phyloP scores from a whole-genome alignment of 352 stramenopile species.

The Globisporangium splendens region DNA sequence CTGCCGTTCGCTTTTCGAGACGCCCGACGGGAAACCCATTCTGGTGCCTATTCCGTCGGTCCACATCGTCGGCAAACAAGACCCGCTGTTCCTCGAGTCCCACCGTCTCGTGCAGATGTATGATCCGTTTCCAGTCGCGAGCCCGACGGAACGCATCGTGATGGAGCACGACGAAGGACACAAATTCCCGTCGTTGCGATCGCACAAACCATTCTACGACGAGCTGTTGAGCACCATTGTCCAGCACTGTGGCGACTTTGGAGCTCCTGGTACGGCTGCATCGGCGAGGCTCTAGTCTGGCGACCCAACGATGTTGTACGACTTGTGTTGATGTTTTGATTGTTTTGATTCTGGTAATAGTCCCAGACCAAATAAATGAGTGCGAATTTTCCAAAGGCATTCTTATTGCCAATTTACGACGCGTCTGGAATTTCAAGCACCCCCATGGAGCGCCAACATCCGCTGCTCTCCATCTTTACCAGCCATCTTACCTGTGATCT shows the following conservation, averaged over 20 bases:
- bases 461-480: too few relatives aligned
- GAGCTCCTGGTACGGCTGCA: background rate
- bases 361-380: too few relatives aligned
- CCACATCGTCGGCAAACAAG: conserved; percentile 24
- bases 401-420: too few relatives aligned
- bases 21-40: conserved; percentile 8
- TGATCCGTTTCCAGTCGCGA: conserved; percentile 12
- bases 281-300: conserved; percentile 6
- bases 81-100: conserved; percentile 19
- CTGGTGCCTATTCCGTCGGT: conserved; percentile 23
- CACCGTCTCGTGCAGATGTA: conserved; percentile 22
- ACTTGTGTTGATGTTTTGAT: background rate
- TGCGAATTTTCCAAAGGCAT: too few relatives aligned
- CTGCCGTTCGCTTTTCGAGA: conserved; percentile 10
- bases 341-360: too few relatives aligned
- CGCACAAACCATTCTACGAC: conserved; percentile 23
- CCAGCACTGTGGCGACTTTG: conserved; percentile 22
- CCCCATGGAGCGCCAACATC: too few relatives aligned
- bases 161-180: conserved; percentile 41
- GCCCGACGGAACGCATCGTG: conserved; percentile 20
- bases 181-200: conserved; percentile 33
- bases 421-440: too few relatives aligned
- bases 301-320: background rate
- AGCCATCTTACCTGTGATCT: too few relatives aligned
- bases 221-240: conserved; percentile 21